Base-by-base conservation (phyloP, 495 filamentous ascomycete species). In the Xylaria acuta region DNA sequence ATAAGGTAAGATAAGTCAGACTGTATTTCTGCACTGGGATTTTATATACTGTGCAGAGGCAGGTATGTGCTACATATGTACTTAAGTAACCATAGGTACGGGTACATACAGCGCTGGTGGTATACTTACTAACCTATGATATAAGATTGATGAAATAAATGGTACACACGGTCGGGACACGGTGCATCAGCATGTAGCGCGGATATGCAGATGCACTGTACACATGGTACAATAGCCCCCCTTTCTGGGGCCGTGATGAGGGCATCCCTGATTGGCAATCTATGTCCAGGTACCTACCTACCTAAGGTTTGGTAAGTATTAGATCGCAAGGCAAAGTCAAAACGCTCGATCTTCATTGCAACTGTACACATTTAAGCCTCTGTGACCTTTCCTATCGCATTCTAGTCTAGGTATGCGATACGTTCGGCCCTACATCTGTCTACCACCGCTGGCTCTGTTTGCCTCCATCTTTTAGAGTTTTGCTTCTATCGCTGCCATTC, bases 321-420 rank as follows among this genome's bases (percentile, higher is more conserved):
- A 43, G n/a, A 54, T 67, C 53, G 40, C 25, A 54, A 62, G 45
- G 53, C n/a, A 69, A 53, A 68, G 51, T 41, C 34, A 27, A 56
- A 16, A 69, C 38, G 34, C 47, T 45, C 38, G 9, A 58, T n/a
- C 53, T 58, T 41, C 25, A 59, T 36, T 36, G 32, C 45, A 25
- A 40, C 30, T 56, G 27, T n/a, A 69, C 41, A 43, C 54, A 54
- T n/a, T 47, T n/a, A 34, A 56, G 40, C 16, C 18, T 64, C 45
- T 59, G 51, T 66, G 49, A 71, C 60, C 62, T 58, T 49, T 58
- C 25, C 51, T 45, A 36, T 71, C 36, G 47, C 69, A 71, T 64
- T 41, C 22, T 54, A 41, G 18, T 41, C 45, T 18, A n/a, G n/a
- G n/a, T n/a, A 65, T 18, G 45, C 59, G 36, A 59, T 58, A 43